Percentiles rank a stretch among this genome's conserved stretches.
Conservation (phyloP, 1,284 basidiomycete genomes). For the Malassezia equina region DNA sequence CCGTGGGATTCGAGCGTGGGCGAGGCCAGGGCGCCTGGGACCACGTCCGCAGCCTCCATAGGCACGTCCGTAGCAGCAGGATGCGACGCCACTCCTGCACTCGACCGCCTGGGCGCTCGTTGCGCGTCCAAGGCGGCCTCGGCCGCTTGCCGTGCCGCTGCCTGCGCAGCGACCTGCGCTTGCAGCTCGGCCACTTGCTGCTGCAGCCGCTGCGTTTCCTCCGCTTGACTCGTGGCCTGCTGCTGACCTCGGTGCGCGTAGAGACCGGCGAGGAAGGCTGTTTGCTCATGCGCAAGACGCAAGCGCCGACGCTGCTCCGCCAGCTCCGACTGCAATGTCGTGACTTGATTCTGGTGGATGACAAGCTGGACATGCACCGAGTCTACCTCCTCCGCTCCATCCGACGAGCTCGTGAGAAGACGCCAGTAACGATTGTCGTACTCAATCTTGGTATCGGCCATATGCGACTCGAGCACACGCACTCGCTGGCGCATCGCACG, state of each 20-base stretch:
- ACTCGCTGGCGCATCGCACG: constrained; percentile 17
- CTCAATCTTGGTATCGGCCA: constrained; percentile 13
- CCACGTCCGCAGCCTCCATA: neutral
- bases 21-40: neutral
- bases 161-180: constrained; percentile 3
- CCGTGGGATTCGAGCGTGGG: neutral
- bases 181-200: constrained; percentile 12
- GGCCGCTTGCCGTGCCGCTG: neutral
- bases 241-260: constrained; percentile 13
- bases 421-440: constrained; percentile 18
- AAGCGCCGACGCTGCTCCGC: constrained; percentile 1
- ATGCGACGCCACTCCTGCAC: neutral
- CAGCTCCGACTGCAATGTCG: constrained; percentile 4
- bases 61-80: no score
- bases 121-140: neutral
- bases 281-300: constrained; percentile 1
- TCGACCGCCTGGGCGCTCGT: neutral
- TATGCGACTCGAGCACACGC: constrained; percentile 17
- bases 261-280: constrained; percentile 13
- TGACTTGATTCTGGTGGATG: constrained; percentile 9
- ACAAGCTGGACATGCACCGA: constrained; percentile 14
- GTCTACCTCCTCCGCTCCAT: neutral
- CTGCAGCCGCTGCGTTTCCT: neutral
- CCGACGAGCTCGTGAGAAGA: constrained; percentile 9
- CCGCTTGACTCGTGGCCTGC: neutral